Conservation (phyloP, 2,329 filamentous ascomycete species). For the Pseudogymnoascus sp. region DNA sequence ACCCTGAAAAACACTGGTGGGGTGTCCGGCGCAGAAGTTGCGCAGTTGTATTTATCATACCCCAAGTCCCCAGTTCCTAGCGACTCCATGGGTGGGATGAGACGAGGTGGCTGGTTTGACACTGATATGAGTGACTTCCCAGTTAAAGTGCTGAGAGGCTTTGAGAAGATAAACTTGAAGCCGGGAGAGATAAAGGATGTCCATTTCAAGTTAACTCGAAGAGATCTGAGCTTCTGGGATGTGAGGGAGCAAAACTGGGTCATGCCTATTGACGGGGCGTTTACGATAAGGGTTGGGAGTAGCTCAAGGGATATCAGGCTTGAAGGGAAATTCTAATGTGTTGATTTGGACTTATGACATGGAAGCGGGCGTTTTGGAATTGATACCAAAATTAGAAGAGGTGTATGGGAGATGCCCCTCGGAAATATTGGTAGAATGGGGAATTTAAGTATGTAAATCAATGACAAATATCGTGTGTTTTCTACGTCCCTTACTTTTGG, state of each 20-base stretch:
- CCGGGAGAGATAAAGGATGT: constrained; percentile 46
- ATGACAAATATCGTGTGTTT: too few species aligned
- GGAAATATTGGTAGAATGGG: neutral
- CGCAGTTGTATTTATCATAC: constrained; percentile 49
- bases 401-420: neutral
- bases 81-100: constrained; percentile 66
- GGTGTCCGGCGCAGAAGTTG: constrained; percentile 43
- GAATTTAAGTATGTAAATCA: too few species aligned
- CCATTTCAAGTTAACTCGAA: constrained; percentile 52
- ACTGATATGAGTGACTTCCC: constrained; percentile 48
- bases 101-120: constrained; percentile 23
- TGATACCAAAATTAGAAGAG: neutral
- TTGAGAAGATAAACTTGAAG: constrained; percentile 59
- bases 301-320: constrained; percentile 32
- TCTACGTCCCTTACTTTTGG: too few species aligned
- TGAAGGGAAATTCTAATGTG: constrained; percentile 23
- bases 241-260: constrained; percentile 61
- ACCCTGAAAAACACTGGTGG: constrained; percentile 51
- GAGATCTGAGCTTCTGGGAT: constrained; percentile 68
- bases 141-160: constrained; percentile 60
- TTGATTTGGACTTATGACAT: neutral
- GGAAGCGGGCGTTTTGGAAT: neutral
- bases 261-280: constrained; percentile 41
- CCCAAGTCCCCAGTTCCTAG: constrained; percentile 29
- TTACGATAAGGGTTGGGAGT: constrained; percentile 35